Evolutionary conservation across 257 asterid genomes (phyloP).

Genomic region (Nicotiana sylvestris): DNA sequence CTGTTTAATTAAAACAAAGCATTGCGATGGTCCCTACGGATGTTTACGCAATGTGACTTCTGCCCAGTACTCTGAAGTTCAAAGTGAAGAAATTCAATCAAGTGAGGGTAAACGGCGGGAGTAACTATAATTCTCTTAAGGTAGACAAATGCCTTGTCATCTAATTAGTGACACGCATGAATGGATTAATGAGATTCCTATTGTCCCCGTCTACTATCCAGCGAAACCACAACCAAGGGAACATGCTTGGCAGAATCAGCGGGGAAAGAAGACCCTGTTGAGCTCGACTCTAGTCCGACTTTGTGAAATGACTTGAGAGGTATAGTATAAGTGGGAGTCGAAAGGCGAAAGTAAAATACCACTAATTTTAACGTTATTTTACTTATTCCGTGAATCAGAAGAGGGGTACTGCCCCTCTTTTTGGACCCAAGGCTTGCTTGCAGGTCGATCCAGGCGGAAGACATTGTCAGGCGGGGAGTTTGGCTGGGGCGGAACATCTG

Average conservation of each 20-base stretch:
- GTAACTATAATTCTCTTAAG: constrained; percentile 50
- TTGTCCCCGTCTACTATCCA: no score
- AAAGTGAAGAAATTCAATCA: constrained; percentile 42
- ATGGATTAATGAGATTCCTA: no score
- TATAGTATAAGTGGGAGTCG: no score
- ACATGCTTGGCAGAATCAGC: constrained; percentile 18
- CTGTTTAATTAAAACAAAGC: constrained; percentile 59
- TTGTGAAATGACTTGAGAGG: constrained; percentile 21
- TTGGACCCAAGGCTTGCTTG: no score
- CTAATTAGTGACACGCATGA: constrained; percentile 19
- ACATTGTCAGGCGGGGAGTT: no score
- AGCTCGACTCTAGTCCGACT: constrained; percentile 64
- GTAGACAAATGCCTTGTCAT: constrained; percentile 56
- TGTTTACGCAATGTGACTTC: constrained; percentile 55
- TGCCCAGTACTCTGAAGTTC: constrained; percentile 44
- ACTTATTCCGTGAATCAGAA: no score
- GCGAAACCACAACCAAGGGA: not conserved
- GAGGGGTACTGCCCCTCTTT: no score
- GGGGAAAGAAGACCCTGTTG: constrained; percentile 71
- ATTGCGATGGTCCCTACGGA: constrained; percentile 58
- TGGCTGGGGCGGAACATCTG: no score
- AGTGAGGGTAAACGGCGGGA: constrained; percentile 37
- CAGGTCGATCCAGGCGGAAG: no score
- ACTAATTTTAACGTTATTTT: constrained; percentile 21
- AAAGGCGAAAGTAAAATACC: not conserved